A percentile compares a stretch with the other conserved stretches of the same genome.
Conservation (phyloP, 164 flowering plant genomes). For the Brasenia schreberi region DNA sequence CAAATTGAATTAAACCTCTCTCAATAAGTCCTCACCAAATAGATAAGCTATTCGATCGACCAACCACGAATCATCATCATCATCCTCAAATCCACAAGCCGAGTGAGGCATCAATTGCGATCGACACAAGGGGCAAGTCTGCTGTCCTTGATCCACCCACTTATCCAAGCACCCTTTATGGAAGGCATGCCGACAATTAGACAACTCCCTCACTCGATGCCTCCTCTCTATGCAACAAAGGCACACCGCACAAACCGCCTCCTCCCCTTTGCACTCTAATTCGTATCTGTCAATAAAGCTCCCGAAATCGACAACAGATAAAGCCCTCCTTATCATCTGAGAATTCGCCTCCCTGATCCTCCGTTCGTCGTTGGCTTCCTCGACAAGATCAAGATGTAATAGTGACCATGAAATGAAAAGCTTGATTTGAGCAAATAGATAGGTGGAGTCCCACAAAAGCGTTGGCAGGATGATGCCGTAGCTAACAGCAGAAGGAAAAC, state of each 20-base stretch:
- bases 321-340: background rate
- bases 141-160: constrained; percentile 22
- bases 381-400: background rate
- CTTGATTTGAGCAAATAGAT: background rate
- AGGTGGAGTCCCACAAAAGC: background rate
- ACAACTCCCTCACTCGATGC: constrained; percentile 18
- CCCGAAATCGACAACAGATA: constrained; percentile 6
- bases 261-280: constrained; percentile 1
- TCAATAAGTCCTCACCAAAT: constrained; percentile 10
- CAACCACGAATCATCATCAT: constrained; percentile 6
- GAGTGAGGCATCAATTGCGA: constrained; percentile 9
- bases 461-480: background rate
- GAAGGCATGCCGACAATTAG: constrained; percentile 21
- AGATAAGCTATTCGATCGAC: constrained; percentile 11
- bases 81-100: background rate
- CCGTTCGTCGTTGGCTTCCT: background rate
- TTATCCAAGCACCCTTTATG: constrained; percentile 27
- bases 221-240: constrained; percentile 10
- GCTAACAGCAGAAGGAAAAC: background rate
- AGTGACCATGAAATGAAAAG: background rate
- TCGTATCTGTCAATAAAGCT: constrained; percentile 1
- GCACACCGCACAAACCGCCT: constrained; percentile 15
- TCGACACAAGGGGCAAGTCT: constrained; percentile 28
- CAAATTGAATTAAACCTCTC: background rate
- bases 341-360: background rate